A percentile compares a stretch with the other conserved stretches of the same genome.
These are phyloP conservation scores for Cladophialophora bantiana DNA, from an alignment of 2,329 filamentous ascomycete species.

Conservation along the genomic window DNA sequence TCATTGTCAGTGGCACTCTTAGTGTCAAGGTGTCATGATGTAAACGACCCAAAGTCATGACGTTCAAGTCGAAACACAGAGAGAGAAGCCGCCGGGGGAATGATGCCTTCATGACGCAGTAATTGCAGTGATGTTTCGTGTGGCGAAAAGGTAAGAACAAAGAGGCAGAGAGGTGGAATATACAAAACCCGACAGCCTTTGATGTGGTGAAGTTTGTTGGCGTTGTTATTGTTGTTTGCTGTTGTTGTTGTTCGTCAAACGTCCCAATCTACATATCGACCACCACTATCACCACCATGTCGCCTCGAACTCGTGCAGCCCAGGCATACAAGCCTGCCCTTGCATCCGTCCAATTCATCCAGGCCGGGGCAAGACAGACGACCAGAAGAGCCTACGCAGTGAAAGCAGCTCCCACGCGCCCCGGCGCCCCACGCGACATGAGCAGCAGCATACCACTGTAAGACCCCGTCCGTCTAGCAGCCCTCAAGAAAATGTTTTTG, in stretches of 20 bases:
- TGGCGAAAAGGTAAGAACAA: not conserved
- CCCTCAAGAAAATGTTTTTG: no score
- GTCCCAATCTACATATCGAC: no score
- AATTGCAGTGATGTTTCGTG: not conserved
- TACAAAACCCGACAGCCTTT: no score
- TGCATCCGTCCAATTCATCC: not conserved
- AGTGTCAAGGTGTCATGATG: not conserved
- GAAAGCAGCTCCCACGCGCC: conserved; percentile 8
- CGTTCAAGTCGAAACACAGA: not conserved
- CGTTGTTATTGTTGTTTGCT: not conserved
- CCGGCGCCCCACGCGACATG: not conserved
- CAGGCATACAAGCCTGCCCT: not conserved
- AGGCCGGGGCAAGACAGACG: not conserved
- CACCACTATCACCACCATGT: not conserved
- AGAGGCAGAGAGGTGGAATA: no score
- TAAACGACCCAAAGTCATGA: not conserved
- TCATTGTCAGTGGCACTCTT: no score
- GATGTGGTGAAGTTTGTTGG: no score
- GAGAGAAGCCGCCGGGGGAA: no score
- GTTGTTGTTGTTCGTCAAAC: not conserved
- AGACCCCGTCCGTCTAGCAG: not conserved
- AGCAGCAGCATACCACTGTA: conserved; percentile 23
- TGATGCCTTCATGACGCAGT: not conserved
- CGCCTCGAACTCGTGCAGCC: not conserved
- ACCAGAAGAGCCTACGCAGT: conserved; percentile 6